A percentile compares a stretch with the other conserved stretches of the same genome.
Evolutionary conservation across 2,329 filamentous ascomycete genomes (phyloP).

Genomic region (Ophiostoma piceae): DNA sequence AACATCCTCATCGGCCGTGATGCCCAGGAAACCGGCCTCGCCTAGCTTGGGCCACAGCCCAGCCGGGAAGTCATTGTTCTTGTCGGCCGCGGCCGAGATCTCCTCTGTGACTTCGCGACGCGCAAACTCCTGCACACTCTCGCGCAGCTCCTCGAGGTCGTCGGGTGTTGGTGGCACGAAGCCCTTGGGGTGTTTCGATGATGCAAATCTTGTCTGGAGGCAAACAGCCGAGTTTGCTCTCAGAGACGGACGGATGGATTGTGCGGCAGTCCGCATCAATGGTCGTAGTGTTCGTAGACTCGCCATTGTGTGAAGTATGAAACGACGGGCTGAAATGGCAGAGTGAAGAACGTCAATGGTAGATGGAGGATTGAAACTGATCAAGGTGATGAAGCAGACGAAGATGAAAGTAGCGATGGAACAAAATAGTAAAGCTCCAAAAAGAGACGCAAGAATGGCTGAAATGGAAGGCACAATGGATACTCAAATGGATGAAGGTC

Average conservation of each 20-base stretch:
- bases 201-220: slow-evolving; percentile 43
- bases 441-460: neutral
- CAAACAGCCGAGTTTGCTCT: neutral
- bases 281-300: slow-evolving; percentile 37
- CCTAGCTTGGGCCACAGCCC: slow-evolving; percentile 94
- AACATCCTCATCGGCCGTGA: slow-evolving; percentile 88
- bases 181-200: slow-evolving; percentile 56
- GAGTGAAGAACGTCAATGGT: neutral
- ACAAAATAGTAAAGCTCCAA: neutral
- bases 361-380: neutral
- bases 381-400: neutral
- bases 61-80: slow-evolving; percentile 77
- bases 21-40: slow-evolving; percentile 82
- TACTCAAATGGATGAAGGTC: neutral
- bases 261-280: slow-evolving; percentile 30
- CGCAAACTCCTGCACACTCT: slow-evolving; percentile 82
- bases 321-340: neutral
- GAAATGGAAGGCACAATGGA: neutral
- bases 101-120: slow-evolving; percentile 81
- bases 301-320: slow-evolving; percentile 32
- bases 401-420: neutral
- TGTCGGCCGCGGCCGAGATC: slow-evolving; percentile 76
- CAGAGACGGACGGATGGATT: neutral
- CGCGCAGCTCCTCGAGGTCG: slow-evolving; percentile 75
- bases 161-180: slow-evolving; percentile 64